phyloP scores from a whole-genome alignment of 108 stramenopile species.

The Thalassiosira profunda region DNA sequence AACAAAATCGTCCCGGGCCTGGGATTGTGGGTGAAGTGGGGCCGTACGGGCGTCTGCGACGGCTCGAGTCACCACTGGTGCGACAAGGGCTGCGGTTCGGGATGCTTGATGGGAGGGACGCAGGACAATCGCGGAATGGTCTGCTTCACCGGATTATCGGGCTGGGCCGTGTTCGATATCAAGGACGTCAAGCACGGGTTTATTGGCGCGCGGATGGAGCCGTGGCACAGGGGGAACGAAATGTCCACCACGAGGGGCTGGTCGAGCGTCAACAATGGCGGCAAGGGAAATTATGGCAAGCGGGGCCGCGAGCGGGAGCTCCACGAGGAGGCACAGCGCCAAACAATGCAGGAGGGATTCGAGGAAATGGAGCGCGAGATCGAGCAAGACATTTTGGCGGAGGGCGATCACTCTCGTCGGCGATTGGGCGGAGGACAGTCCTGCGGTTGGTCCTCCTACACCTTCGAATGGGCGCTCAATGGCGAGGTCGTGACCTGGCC shows the following conservation, averaged over 20 bases:
- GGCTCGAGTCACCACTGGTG: conserved; percentile 40
- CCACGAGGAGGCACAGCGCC: conserved; percentile 11
- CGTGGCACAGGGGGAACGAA: conserved; percentile 19
- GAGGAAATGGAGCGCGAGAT: conserved; percentile 26
- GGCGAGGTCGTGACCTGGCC: conserved; percentile 27
- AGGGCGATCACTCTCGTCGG: conserved; percentile 9
- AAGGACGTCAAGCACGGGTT: conserved; percentile 40
- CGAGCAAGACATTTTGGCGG: conserved; percentile 18
- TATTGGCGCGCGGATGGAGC: conserved; percentile 40
- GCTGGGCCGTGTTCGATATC: conserved; percentile 40
- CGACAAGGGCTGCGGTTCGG: conserved; percentile 1
- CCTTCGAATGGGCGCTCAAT: conserved; percentile 40
- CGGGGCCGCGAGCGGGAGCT: conserved; percentile 14
- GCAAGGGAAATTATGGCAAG: conserved; percentile 38
- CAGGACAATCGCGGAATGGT: conserved; percentile 38
- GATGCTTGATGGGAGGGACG: conserved; percentile 15
- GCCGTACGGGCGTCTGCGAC: conserved; percentile 23
- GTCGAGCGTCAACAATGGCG: conserved; percentile 41
- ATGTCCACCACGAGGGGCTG: conserved; percentile 17
- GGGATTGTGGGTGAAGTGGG: conserved; percentile 39
- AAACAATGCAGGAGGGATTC: not conserved
- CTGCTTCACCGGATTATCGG: conserved; percentile 31
- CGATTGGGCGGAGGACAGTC: conserved; percentile 25
- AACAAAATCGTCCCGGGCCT: conserved; percentile 30
- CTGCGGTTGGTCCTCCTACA: conserved; percentile 16